These are phyloP conservation scores for Nicotiana sylvestris DNA, from an alignment of 257 asterid genomes.

Conservation along the genomic window DNA sequence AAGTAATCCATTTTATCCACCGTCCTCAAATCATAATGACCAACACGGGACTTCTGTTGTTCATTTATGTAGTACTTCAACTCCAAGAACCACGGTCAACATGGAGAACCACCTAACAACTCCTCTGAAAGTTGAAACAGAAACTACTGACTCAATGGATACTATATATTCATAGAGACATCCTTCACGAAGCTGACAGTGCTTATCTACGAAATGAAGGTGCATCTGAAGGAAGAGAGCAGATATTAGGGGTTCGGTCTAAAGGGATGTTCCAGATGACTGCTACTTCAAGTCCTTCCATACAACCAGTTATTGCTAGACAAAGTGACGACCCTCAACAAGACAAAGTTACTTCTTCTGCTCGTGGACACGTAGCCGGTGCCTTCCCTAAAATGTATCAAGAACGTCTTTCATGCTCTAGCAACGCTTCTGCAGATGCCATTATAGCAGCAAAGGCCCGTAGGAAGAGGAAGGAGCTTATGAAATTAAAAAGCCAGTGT, in stretches of 20 bases:
- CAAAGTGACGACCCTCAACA: neutral
- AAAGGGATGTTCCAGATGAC: neutral
- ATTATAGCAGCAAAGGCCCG: conserved; percentile 44
- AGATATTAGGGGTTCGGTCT: conserved; percentile 11
- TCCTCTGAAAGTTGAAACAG: conserved; percentile 11
- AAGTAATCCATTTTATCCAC: neutral
- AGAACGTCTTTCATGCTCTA: neutral
- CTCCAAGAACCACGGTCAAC: conserved; percentile 14
- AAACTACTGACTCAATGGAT: conserved; percentile 4
- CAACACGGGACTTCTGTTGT: neutral
- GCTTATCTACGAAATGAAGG: conserved; percentile 9
- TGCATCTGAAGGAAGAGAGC: conserved; percentile 11
- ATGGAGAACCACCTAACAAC: conserved; percentile 3
- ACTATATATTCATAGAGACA: neutral
- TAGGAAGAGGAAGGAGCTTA: conserved; percentile 55
- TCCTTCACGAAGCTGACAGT: conserved; percentile 12
- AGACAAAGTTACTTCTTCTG: conserved; percentile 14
- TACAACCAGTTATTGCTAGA: conserved; percentile 1
- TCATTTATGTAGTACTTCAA: conserved; percentile 18
- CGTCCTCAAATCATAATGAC: conserved; percentile 9
- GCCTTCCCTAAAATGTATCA: neutral
- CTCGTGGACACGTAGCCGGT: neutral
- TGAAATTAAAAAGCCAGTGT: conserved; percentile 34
- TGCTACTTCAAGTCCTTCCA: neutral
- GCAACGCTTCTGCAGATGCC: conserved; percentile 15